These are phyloP conservation scores for Wickerhamomyces sp. DNA, from an alignment of 1,139 yeast species.

Conservation along the genomic window DNA sequence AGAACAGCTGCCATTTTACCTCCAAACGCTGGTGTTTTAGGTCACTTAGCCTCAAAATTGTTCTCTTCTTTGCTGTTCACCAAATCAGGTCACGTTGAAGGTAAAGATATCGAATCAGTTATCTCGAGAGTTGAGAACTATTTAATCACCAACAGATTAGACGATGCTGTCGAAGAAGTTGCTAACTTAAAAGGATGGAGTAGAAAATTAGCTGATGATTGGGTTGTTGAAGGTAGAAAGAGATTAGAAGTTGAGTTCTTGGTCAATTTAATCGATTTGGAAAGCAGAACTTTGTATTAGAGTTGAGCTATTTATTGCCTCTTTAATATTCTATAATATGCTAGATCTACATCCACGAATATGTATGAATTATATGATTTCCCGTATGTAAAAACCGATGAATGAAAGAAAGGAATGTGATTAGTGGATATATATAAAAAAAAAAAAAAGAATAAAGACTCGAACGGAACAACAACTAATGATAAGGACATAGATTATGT, in stretches of 20 bases:
- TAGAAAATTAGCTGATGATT: slow-evolving; percentile 82
- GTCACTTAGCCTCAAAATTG: slow-evolving; percentile 75
- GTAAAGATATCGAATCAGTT: slow-evolving; percentile 83
- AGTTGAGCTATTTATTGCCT: too few species aligned
- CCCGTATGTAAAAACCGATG: neutral
- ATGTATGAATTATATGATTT: neutral
- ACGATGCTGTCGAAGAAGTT: slow-evolving; percentile 89
- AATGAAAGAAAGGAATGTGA: too few species aligned
- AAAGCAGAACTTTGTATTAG: slow-evolving; percentile 30
- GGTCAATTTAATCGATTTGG: slow-evolving; percentile 43
- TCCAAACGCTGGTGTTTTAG: slow-evolving; percentile 92
- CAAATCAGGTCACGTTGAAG: slow-evolving; percentile 60
- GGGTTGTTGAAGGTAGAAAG: slow-evolving; percentile 87
- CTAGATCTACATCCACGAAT: neutral
- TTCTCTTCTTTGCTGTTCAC: slow-evolving; percentile 72
- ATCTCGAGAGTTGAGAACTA: slow-evolving; percentile 82
- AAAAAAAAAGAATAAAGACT: too few species aligned
- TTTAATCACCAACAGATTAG: slow-evolving; percentile 72
- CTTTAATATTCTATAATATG: neutral
- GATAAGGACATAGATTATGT: slow-evolving; percentile 3
- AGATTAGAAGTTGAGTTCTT: slow-evolving; percentile 84
- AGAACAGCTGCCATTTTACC: slow-evolving; percentile 87
- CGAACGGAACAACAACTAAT: neutral
- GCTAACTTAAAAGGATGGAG: slow-evolving; percentile 92
- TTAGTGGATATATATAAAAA: too few species aligned